Evolutionary conservation across 75 land plant species (phyloP).

Genomic region (Sequoia sempervirens): DNA sequence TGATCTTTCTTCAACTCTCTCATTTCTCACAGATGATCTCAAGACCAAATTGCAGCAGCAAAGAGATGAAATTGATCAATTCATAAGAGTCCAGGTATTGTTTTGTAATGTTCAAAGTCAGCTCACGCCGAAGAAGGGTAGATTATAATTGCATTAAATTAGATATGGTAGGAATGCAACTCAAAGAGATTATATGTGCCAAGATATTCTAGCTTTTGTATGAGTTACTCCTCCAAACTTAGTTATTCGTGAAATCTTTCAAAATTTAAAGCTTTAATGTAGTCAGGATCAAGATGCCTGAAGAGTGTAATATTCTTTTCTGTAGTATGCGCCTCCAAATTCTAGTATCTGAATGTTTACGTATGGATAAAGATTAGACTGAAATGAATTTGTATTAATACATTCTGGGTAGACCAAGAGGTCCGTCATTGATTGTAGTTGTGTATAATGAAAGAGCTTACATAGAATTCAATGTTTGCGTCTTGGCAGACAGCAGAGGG

Average conservation of each 20-base stretch:
- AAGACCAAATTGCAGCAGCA: slow-evolving; percentile 21
- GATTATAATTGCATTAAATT: not conserved
- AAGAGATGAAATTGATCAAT: slow-evolving; percentile 28
- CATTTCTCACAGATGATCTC: slow-evolving; percentile 23
- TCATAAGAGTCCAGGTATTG: slow-evolving; percentile 24
- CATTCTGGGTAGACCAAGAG: not conserved
- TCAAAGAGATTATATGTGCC: not conserved
- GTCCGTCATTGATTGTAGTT: no score
- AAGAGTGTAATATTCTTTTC: not conserved
- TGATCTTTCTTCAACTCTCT: not conserved
- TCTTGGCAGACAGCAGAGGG: not conserved
- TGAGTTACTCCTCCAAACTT: not conserved
- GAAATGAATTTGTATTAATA: not conserved
- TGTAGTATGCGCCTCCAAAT: not conserved
- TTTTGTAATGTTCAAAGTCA: not conserved
- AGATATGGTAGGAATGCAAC: not conserved
- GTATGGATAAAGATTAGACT: not conserved
- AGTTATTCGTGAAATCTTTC: not conserved
- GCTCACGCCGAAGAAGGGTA: not conserved
- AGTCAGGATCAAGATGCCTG: not conserved
- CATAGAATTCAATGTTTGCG: not conserved
- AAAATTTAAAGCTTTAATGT: not conserved
- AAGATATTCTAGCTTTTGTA: not conserved
- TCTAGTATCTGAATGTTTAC: not conserved
- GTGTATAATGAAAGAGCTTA: no score